Evolutionary conservation across 129 eudicot genomes (phyloP).

Genomic region (Mikania micrantha): DNA sequence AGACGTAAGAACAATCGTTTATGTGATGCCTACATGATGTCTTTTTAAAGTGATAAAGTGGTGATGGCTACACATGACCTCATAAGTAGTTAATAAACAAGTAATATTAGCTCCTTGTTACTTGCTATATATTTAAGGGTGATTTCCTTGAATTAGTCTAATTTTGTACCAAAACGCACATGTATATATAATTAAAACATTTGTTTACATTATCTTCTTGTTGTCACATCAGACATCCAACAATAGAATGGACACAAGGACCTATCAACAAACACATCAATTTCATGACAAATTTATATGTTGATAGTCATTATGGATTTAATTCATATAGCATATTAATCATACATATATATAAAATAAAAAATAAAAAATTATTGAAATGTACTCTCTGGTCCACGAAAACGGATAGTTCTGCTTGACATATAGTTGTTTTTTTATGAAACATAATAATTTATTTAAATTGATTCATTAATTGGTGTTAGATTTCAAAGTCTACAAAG

Average conservation of each 20-base stretch:
- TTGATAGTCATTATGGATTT: background rate
- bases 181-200: background rate
- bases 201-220: background rate
- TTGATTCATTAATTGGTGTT: background rate
- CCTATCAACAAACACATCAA: conserved; percentile 6
- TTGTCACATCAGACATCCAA: background rate
- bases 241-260: conserved; percentile 5
- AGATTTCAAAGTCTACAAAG: background rate
- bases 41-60: too few relatives aligned
- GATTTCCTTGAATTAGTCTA: too few relatives aligned
- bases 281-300: background rate
- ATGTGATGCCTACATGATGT: too few relatives aligned
- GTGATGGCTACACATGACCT: too few relatives aligned
- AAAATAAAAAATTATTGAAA: background rate
- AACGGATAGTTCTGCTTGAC: background rate
- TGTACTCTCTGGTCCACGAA: conserved; percentile 3
- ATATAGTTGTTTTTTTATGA: background rate
- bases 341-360: background rate
- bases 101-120: too few relatives aligned
- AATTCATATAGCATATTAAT: background rate
- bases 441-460: background rate
- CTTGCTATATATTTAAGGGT: too few relatives aligned
- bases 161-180: too few relatives aligned
- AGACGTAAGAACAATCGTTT: too few relatives aligned
- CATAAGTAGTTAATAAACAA: too few relatives aligned